Evolutionary conservation across 495 filamentous ascomycete species (phyloP).

Genomic region (Monascus purpureus): DNA sequence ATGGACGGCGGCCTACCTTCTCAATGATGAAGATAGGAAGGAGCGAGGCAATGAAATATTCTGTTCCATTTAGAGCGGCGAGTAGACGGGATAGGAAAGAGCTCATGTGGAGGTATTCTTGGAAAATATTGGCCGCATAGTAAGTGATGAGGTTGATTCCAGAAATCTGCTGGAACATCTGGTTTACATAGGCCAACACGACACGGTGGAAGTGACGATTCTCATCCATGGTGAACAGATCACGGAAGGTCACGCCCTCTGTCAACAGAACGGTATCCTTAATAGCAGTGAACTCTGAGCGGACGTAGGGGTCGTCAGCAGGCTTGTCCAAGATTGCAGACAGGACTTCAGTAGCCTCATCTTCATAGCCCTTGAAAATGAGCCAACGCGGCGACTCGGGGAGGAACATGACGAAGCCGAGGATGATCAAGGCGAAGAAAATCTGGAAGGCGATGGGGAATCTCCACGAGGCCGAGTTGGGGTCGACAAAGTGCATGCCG

Average conservation of each 20-base stretch:
- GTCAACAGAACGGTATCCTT: constrained; percentile 65
- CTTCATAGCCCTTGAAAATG: constrained; percentile 50
- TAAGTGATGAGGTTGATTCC: constrained; percentile 70
- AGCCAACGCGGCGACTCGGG: constrained; percentile 69
- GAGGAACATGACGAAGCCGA: constrained; percentile 45
- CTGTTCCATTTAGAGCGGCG: constrained; percentile 58
- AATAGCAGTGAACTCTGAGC: constrained; percentile 55
- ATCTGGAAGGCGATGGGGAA: constrained; percentile 65
- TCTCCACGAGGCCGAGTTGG: constrained; percentile 53
- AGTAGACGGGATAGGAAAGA: constrained; percentile 47
- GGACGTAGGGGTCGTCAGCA: constrained; percentile 37
- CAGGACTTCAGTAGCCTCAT: constrained; percentile 51
- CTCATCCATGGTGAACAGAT: constrained; percentile 58
- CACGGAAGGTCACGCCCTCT: constrained; percentile 47
- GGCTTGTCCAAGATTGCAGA: constrained; percentile 42
- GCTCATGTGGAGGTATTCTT: constrained; percentile 39
- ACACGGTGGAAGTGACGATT: constrained; percentile 65
- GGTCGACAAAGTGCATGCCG: constrained; percentile 50
- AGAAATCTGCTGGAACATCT: constrained; percentile 64
- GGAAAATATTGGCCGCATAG: constrained; percentile 54
- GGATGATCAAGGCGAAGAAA: constrained; percentile 48
- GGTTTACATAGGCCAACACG: constrained; percentile 58
- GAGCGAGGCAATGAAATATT: constrained; percentile 63
- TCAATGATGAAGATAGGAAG: constrained; percentile 60
- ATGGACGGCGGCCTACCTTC: constrained; percentile 49